Conservation (phyloP, 495 filamentous ascomycete species). For the Massariosphaeria phaeospora region DNA sequence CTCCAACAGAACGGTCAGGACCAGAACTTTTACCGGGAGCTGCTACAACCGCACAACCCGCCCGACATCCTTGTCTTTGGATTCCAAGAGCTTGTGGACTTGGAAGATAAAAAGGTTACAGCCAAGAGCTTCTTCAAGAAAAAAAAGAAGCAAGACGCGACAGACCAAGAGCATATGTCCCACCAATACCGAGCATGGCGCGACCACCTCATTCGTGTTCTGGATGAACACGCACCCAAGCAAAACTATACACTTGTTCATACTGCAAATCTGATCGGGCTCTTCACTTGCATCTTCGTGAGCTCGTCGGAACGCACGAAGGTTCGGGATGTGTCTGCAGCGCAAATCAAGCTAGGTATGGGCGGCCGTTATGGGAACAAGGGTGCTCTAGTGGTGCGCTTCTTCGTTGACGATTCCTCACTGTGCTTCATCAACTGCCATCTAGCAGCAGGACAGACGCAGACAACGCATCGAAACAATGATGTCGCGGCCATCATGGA, state of each 20-base stretch:
- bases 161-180: conserved; percentile 87
- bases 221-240: conserved; percentile 79
- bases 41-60: conserved; percentile 63
- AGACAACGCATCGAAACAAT: conserved; percentile 85
- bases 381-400: conserved; percentile 86
- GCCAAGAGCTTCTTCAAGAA: conserved; percentile 60
- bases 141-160: conserved; percentile 80
- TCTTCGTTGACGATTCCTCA: conserved; percentile 85
- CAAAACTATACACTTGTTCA: conserved; percentile 82
- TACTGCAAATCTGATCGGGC: conserved; percentile 80
- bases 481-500: conserved; percentile 90
- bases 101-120: conserved; percentile 94
- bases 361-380: conserved; percentile 94
- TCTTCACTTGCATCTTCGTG: conserved; percentile 95
- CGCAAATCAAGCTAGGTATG: conserved; percentile 92
- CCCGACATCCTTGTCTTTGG: conserved; percentile 94
- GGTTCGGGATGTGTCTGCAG: conserved; percentile 68
- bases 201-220: conserved; percentile 71
- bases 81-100: conserved; percentile 93
- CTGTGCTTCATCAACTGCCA: conserved; percentile 97
- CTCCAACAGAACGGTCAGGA: conserved; percentile 64
- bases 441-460: conserved; percentile 86
- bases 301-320: conserved; percentile 68
- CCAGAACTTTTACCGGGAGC: conserved; percentile 67
- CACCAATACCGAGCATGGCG: conserved; percentile 96